Evolutionary conservation across 2,329 filamentous ascomycete species (phyloP), one percentile per base, ranked within the genome.

Genomic region (Teratosphaeria gauchensis): DNA sequence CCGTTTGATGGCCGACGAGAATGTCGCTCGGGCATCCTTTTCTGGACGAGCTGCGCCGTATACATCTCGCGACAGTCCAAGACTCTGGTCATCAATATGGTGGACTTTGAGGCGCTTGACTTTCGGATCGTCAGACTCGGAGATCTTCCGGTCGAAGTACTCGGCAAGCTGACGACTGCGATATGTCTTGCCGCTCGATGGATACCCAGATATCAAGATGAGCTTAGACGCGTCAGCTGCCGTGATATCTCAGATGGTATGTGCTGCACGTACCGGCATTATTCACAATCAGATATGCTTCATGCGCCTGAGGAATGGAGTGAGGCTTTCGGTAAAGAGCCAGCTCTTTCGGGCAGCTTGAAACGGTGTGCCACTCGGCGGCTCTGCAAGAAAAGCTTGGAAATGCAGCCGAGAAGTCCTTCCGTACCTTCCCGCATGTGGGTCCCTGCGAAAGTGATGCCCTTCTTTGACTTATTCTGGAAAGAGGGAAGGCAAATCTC

Each of bases 41-140:
- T 95, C 89, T 1, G 85, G 82, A 66, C 88, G 88, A 59, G 88
- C 88, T 30, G 86, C 87, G 61, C 87, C 84, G 77, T 92, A 92
- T 51, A 89, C 88, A 58, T 80, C 70, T 60, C 88, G 86, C 2
- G 84, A 78, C 58, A 92, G 84, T 52, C 84, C 84, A 51, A 91
- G 82, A 3, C 80, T 80, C 63, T 88, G 82, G 75, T 92, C 87
- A 58, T 86, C 88, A 67, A 92, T 83, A 64, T 89, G 82, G 70
- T 90, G 86, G 2, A 91, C 78, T 60, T 85, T 85, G 66, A 89
- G 84, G 59, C 73, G 74, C 59, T 70, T 71, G 59, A 75, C 71
- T 71, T 76, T 77, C 2, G 78, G 74, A 63, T 80, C 77, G 42
- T 73, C 66, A 32, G 38, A 28, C 35, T 68, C 64, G 61, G 74